Evolutionary conservation across 805 yeast genomes (phyloP).

Genomic region (Lachancea quebecensis): DNA sequence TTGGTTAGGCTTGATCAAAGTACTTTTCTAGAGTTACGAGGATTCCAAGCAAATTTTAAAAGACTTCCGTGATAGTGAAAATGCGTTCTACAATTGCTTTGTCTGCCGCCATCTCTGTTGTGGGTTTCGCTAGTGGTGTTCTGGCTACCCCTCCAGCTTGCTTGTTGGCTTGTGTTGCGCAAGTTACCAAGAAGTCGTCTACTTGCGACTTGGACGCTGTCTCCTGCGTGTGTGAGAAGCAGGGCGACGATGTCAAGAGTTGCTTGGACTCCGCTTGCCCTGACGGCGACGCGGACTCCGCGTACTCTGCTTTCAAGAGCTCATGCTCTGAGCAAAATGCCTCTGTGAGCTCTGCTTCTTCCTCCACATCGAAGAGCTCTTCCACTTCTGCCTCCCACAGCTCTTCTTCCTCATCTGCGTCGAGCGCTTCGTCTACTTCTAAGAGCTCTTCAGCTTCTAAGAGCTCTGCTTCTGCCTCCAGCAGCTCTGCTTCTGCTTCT

Average conservation of each 20-base stretch:
- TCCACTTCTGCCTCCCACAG: conserved; percentile 32
- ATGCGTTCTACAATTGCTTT: conserved; percentile 28
- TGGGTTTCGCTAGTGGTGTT: conserved; percentile 28
- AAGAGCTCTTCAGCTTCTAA: conserved; percentile 22
- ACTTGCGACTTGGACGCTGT: conserved; percentile 59
- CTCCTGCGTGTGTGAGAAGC: conserved; percentile 58
- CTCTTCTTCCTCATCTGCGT: conserved; percentile 28
- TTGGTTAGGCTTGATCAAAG: too few species aligned
- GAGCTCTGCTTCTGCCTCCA: conserved; percentile 24
- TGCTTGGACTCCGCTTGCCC: conserved; percentile 73
- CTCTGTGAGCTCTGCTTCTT: conserved; percentile 23
- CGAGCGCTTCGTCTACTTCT: conserved; percentile 24
- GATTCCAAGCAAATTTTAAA: too few species aligned
- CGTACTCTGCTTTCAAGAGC: conserved; percentile 49
- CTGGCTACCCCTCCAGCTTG: conserved; percentile 87
- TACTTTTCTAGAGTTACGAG: too few species aligned
- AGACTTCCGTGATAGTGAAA: conserved; percentile 1
- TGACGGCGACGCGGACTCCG: conserved; percentile 48
- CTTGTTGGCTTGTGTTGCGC: conserved; percentile 78
- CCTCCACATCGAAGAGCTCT: conserved; percentile 30
- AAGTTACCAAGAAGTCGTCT: conserved; percentile 49
- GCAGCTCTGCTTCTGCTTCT: conserved; percentile 24
- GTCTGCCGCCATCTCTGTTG: conserved; percentile 24
- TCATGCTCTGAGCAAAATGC: conserved; percentile 46
- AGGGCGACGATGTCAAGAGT: conserved; percentile 43